phyloP scores from a whole-genome alignment of 2,329 filamentous ascomycete genomes.

The Pestalotiopsis sp. region DNA sequence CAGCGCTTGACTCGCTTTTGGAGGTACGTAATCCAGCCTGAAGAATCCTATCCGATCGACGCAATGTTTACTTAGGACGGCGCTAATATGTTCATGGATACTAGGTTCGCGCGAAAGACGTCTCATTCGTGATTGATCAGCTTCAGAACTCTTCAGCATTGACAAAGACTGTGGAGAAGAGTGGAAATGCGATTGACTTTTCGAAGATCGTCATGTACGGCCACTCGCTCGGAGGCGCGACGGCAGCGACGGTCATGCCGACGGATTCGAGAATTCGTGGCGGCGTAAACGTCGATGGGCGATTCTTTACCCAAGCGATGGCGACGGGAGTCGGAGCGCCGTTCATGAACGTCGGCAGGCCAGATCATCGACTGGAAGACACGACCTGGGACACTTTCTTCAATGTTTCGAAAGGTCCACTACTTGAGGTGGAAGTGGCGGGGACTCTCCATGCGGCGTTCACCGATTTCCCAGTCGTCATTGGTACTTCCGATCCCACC shows the following conservation, averaged over 20 bases:
- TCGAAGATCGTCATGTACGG: conserved; percentile 11
- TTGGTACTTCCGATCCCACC: neutral
- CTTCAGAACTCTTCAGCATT: conserved; percentile 6
- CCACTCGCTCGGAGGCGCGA: conserved; percentile 14
- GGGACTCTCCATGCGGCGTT: conserved; percentile 33
- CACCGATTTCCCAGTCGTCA: conserved; percentile 25
- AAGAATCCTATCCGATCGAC: neutral
- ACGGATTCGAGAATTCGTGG: conserved; percentile 10
- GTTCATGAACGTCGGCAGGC: conserved; percentile 33
- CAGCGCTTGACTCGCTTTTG: conserved; percentile 6
- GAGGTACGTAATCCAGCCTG: conserved; percentile 2
- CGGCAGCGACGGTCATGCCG: conserved; percentile 3
- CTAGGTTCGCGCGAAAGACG: conserved; percentile 11
- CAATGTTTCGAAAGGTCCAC: conserved; percentile 24
- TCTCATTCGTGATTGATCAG: conserved; percentile 15
- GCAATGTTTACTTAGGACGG: no score
- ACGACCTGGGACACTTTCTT: conserved; percentile 33
- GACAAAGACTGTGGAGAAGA: neutral
- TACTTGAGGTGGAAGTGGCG: conserved; percentile 24
- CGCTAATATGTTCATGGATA: no score
- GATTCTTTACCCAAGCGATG: conserved; percentile 26
- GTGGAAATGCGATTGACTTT: neutral
- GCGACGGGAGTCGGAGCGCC: conserved; percentile 28
- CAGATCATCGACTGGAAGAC: conserved; percentile 30
- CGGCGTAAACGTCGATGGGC: conserved; percentile 11